phyloP scores from a whole-genome alignment of 2,329 filamentous ascomycete species.

The Escovopsis sp. region DNA sequence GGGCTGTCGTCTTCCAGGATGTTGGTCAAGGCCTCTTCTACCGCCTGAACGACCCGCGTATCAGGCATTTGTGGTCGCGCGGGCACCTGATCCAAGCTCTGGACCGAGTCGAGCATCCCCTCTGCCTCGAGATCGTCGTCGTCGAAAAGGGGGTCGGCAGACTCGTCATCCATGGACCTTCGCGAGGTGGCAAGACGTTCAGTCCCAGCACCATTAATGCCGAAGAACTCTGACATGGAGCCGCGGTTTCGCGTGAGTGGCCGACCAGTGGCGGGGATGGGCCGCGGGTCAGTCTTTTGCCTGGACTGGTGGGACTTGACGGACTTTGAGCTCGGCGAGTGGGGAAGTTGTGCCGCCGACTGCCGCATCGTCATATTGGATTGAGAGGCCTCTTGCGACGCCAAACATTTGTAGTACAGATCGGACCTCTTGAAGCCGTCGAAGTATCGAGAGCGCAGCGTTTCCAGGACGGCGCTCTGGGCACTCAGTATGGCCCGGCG shows the following conservation, averaged over 20 bases:
- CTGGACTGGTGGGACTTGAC: constrained; percentile 27
- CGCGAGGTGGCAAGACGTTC: constrained; percentile 33
- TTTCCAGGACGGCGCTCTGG: constrained; percentile 70
- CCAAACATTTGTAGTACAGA: constrained; percentile 89
- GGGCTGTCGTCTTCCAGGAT: constrained; percentile 72
- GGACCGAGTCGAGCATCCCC: constrained; percentile 52
- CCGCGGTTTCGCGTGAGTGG: constrained; percentile 26
- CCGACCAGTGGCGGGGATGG: constrained; percentile 23
- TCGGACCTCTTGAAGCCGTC: constrained; percentile 84
- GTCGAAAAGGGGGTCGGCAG: constrained; percentile 49
- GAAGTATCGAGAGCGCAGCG: constrained; percentile 70
- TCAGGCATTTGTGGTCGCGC: constrained; percentile 46
- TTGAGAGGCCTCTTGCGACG: constrained; percentile 60
- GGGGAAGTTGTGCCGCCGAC: constrained; percentile 6
- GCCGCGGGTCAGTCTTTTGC: constrained; percentile 25
- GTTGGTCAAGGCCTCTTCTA: constrained; percentile 81
- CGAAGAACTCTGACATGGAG: constrained; percentile 33
- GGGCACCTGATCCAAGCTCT: constrained; percentile 61
- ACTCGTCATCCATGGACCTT: constrained; percentile 54
- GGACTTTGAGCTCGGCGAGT: constrained; percentile 13
- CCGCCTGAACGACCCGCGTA: constrained; percentile 72
- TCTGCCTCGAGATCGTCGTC: constrained; percentile 69
- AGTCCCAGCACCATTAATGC: constrained; percentile 22
- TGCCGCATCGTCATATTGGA: constrained; percentile 11
- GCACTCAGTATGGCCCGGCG: constrained; percentile 66